Base-by-base conservation (phyloP, 257 asterid species). In the Solanum pinnatisectum region DNA sequence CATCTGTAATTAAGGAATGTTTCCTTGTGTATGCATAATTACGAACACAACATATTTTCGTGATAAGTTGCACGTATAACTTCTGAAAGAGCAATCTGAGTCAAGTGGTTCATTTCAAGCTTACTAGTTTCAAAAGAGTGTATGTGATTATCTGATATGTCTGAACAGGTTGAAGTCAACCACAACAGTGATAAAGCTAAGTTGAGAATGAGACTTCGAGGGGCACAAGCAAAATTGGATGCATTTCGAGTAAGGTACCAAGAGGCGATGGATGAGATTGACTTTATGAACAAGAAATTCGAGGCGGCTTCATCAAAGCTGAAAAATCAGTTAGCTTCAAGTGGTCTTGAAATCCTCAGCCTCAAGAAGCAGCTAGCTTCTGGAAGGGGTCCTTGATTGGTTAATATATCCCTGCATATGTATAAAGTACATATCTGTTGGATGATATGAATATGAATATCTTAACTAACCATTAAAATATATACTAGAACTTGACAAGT, bases 211-310 rank as follows among this genome's bases (percentile, higher is more conserved):
- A 92, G 94, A 86, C 97, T 93, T 60, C 91, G 89, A 32, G 92
- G 92, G 74, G 79, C 94, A 81, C 98, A 95, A 86, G 81, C 90
- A 25, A 96, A 94, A 89, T 90, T 96, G 88, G 98, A 94, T 82
- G 74, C 90, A 70, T 90, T 84, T 82, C 92, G 96, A 0, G 65
- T 74, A 13, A 91, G 95, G 74, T 91, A 94, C 90, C 83, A 72
- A 65, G 95, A 93, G 60, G 67, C 86, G 10, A 87, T 87, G 60
- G 92, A 91, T 23, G 98, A 93, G 87, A 68, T 89, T 87, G 95
- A 92, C 22, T 70, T 74, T 77, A 94, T 94, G 96, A 89, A 95
- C 84, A 86, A 63, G 78, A 94, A 87, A 87, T 96, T 77, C 20
- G 94, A 88, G 79, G 93, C 87, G 84, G 98, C 95, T 77, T 89